Base-by-base conservation (phyloP, 805 yeast genomes). In the Wickerhamiella siamensis region DNA sequence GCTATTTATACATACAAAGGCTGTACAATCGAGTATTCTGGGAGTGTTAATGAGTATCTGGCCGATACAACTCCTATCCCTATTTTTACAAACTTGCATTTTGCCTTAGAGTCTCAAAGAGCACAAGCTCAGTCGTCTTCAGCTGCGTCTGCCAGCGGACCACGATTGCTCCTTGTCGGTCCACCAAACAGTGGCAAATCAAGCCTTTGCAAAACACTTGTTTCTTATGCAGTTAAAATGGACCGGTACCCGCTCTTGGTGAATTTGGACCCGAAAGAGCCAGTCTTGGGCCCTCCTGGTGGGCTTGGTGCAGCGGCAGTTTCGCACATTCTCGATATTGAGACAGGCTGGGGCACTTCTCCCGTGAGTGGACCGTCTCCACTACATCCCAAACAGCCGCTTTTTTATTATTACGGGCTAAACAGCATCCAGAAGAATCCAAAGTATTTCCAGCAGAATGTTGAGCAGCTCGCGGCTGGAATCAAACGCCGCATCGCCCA, bases 291-390 rank as follows among this genome's bases (percentile, higher is more conserved):
- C 0, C 66, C 81, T 8, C 96, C 96, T 0, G 96, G 98, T 1
- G 73, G 84, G 3, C 47, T 91, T 4, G 69, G 86, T 0, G 95
- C 95, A 0, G 78, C 93, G 0, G 82, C 94, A 0, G 69, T 87
- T 12, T 76, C 86, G 34, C 95, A 83, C 53, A 63, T 76, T 32
- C 65, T 87, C 29, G 95, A 91, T 52, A 73, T 82, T 16, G 88
- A 83, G 52, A 26, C 38, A n/a, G 71, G 72, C 2, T 80, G 93
- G 65, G 95, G 94, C 47, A 83, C 83, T 38, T 75, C 83, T 1
- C 75, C 87, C 1, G 64, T 70, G 46, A 75, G 79, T 47, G 64
- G 67, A 1, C 67, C 67, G 1, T 53, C 66, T 2, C 48, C 52
- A 4, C 48, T 58, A 1, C 87, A 82, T 57, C 82, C 83, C n/a